Conservation (phyloP, 768 basidiomycete genomes). For the Cystofilobasidium macerans region DNA sequence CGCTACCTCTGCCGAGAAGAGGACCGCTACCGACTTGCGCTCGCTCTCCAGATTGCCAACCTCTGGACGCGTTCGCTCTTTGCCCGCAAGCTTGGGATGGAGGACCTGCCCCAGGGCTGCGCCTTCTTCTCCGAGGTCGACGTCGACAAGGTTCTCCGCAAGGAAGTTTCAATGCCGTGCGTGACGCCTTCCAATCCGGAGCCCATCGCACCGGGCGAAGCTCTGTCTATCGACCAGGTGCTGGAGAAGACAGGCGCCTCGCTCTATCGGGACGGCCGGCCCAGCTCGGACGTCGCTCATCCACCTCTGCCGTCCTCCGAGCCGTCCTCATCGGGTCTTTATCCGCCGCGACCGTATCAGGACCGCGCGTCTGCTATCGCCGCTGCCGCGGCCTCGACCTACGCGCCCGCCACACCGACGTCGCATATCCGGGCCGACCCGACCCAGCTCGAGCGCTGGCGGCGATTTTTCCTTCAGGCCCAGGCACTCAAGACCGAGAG, state of each 20-base stretch:
- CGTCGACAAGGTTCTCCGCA: constrained; percentile 76
- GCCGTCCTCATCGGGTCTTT: not conserved
- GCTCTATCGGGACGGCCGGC: constrained; percentile 12
- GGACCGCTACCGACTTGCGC: constrained; percentile 78
- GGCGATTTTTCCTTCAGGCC: constrained; percentile 17
- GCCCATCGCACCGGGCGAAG: constrained; percentile 78
- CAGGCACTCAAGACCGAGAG: constrained; percentile 7
- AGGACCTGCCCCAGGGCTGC: constrained; percentile 82
- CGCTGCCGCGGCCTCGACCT: not conserved
- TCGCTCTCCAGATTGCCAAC: constrained; percentile 90
- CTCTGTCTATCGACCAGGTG: constrained; percentile 56
- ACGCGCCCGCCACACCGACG: not conserved
- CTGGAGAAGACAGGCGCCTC: constrained; percentile 52
- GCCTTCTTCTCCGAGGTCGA: constrained; percentile 97
- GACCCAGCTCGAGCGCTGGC: constrained; percentile 1
- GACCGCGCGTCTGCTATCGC: not conserved
- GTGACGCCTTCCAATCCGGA: constrained; percentile 81
- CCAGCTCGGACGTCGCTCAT: not conserved
- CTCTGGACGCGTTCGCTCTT: constrained; percentile 88
- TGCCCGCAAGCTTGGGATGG: constrained; percentile 86
- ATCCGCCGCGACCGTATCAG: not conserved
- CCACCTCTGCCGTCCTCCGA: not conserved
- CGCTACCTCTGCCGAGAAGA: constrained; percentile 82
- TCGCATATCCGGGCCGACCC: not conserved
- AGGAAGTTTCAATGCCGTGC: constrained; percentile 93